Percentiles rank a stretch among this genome's conserved stretches.
These are phyloP conservation scores for Candida sp. DNA, from an alignment of 1,139 yeast species.

Conservation along the genomic window DNA sequence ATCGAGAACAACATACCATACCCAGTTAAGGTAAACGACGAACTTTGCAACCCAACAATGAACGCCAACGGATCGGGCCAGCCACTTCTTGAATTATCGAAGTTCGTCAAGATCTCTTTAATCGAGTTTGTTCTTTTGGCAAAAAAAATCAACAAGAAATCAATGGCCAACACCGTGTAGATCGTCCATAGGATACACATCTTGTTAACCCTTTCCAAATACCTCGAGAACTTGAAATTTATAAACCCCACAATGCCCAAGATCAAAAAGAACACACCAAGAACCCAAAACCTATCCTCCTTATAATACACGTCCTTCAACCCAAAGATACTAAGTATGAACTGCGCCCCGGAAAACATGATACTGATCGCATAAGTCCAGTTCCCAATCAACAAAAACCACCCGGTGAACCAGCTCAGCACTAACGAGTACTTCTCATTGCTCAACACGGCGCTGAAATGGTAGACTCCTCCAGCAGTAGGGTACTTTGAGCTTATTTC, in stretches of 20 bases:
- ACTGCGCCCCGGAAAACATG: constrained; percentile 76
- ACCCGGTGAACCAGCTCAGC: constrained; percentile 78
- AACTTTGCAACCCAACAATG: constrained; percentile 75
- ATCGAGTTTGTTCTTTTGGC: constrained; percentile 65
- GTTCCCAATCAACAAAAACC: constrained; percentile 74
- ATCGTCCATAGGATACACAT: constrained; percentile 76
- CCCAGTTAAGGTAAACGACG: constrained; percentile 81
- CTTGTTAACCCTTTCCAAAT: constrained; percentile 66
- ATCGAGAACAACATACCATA: constrained; percentile 83
- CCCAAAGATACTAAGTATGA: constrained; percentile 67
- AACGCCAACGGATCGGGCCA: constrained; percentile 74
- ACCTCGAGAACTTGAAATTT: constrained; percentile 60
- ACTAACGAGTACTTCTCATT: constrained; percentile 55
- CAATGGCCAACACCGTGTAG: constrained; percentile 72
- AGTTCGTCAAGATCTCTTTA: constrained; percentile 63
- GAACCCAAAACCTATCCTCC: constrained; percentile 58
- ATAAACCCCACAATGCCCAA: constrained; percentile 65
- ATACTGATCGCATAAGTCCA: constrained; percentile 79
- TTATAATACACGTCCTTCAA: constrained; percentile 61
- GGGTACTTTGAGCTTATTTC: constrained; percentile 80
- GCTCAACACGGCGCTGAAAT: constrained; percentile 73
- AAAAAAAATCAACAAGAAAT: constrained; percentile 60
- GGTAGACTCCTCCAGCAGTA: constrained; percentile 76
- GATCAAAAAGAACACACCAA: constrained; percentile 57
- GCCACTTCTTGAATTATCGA: constrained; percentile 74